Percentiles rank a stretch among this genome's conserved stretches.
These are phyloP conservation scores for Fusarium tupiense DNA, from an alignment of 2,329 filamentous ascomycete genomes.

Conservation along the genomic window DNA sequence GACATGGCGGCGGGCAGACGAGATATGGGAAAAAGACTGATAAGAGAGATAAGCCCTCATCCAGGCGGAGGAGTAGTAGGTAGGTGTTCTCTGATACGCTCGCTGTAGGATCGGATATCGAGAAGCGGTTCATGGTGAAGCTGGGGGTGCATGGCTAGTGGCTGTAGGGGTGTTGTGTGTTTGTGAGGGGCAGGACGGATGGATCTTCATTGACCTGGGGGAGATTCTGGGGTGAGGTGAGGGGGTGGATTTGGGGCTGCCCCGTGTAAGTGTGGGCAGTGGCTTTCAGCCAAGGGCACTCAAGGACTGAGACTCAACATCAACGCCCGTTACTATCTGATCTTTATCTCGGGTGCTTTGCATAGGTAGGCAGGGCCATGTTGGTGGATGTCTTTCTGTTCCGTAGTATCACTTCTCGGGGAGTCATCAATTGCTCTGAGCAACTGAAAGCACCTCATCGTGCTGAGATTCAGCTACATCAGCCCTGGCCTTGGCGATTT, in stretches of 20 bases:
- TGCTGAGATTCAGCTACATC: neutral
- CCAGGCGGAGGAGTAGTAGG: neutral
- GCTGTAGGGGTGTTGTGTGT: conserved; percentile 1
- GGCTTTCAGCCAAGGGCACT: conserved; percentile 15
- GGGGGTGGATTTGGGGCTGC: conserved; percentile 12
- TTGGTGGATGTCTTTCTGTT: neutral
- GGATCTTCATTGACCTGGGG: conserved; percentile 19
- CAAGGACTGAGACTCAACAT: neutral
- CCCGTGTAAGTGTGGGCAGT: conserved; percentile 10
- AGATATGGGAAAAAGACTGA: conserved; percentile 19
- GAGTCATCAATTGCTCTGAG: neutral
- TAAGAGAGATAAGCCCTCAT: conserved; percentile 28
- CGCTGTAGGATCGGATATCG: neutral
- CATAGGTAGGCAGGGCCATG: neutral
- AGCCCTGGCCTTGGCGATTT: neutral
- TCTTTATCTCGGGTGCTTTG: neutral
- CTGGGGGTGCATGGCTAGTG: conserved; percentile 23
- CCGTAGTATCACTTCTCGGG: neutral
- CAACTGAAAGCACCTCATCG: neutral
- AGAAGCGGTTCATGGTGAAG: neutral
- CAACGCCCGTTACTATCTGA: conserved; percentile 4
- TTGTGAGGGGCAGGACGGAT: conserved; percentile 22
- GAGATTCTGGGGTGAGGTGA: conserved; percentile 26
- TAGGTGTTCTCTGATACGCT: neutral
- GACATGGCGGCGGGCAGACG: conserved; percentile 12